Conservation (phyloP, 495 filamentous ascomycete species). For the Lophiotrema nucula region DNA sequence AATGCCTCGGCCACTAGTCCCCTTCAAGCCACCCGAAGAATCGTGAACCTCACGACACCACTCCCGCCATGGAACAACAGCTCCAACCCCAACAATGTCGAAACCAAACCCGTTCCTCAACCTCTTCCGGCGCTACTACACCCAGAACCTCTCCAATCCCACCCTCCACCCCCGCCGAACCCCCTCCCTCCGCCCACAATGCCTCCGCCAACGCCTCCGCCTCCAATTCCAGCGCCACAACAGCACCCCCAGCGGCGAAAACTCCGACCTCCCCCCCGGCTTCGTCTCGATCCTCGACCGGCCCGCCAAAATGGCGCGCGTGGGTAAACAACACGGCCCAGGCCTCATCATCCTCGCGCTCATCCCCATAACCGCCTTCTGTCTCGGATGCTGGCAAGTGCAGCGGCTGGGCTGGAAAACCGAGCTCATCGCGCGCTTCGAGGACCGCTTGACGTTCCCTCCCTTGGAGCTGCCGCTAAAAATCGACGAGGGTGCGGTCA, state of each 20-base stretch:
- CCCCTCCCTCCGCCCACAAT: slow-evolving; percentile 15
- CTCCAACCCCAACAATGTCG: slow-evolving; percentile 16
- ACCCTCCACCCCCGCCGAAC: neutral
- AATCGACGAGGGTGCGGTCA: slow-evolving; percentile 73
- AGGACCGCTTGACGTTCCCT: slow-evolving; percentile 82
- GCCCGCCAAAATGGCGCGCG: slow-evolving; percentile 71
- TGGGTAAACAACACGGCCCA: slow-evolving; percentile 70
- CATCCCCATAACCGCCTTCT: slow-evolving; percentile 88
- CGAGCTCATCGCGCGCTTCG: slow-evolving; percentile 79
- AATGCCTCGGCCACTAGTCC: slow-evolving; percentile 14
- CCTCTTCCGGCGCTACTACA: slow-evolving; percentile 19
- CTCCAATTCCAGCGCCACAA: slow-evolving; percentile 18
- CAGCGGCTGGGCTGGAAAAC: slow-evolving; percentile 91
- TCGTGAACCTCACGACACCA: slow-evolving; percentile 6
- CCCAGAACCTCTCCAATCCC: slow-evolving; percentile 2
- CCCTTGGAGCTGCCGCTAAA: slow-evolving; percentile 83
- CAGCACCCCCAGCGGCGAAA: slow-evolving; percentile 16
- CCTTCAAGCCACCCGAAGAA: neutral
- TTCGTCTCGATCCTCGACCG: slow-evolving; percentile 85
- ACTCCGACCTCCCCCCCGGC: slow-evolving; percentile 46
- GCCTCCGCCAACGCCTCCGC: slow-evolving; percentile 27
- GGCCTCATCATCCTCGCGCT: slow-evolving; percentile 81
- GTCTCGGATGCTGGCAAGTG: slow-evolving; percentile 93
- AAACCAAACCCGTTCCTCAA: slow-evolving; percentile 27
- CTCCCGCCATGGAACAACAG: neutral